Evolutionary conservation across 306 rosid species (phyloP), one percentile per base, ranked within the genome.

Genomic region (Delonix regia): DNA sequence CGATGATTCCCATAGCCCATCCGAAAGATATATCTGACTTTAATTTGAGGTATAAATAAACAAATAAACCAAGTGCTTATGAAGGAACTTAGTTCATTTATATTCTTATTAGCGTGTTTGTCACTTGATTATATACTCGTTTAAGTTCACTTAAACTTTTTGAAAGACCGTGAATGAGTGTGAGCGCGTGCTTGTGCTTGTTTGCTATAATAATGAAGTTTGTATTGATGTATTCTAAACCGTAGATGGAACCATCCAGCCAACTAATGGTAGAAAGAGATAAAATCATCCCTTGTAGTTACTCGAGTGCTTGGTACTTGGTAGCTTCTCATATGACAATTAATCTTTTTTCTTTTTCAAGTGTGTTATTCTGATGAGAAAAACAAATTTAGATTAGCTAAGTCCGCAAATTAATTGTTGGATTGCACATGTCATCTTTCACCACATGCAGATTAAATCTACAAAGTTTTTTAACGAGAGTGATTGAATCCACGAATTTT

Each of bases 1-100:
- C 9, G 28, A 22, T 73, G 76, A 80, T 80, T 70, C 84, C 78
- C 69, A 75, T 24, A 76, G 51, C 47, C 81, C 53, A 76, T 45
- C 56, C 41, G 21, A 52, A 63, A 69, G 15, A 71, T 72, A 38
- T 76, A 47, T 71, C 65, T 68, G 30, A 75, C 69, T 56, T 80
- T 61, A 63, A 66, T 64, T 56, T 22, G 44, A 68, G 60, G 64
- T 75, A 41, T 72, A 47, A 57, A 28, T 24, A 68, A 79, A 75
- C 74, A 75, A 73, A 76, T 64, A 78, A 69, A 57, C 39, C 41
- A 16, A 21, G 53, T 80, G 62, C 67, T 42, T 74, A 55, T 60
- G 33, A 65, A 28, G 55, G 10, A 75, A 71, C 45, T 12, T 2
- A 10, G 28, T 15, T 52, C 56, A 47, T 41, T 52, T 65, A 34